Conservation (phyloP, 805 yeast genomes). For the Nematodospora valgi region DNA sequence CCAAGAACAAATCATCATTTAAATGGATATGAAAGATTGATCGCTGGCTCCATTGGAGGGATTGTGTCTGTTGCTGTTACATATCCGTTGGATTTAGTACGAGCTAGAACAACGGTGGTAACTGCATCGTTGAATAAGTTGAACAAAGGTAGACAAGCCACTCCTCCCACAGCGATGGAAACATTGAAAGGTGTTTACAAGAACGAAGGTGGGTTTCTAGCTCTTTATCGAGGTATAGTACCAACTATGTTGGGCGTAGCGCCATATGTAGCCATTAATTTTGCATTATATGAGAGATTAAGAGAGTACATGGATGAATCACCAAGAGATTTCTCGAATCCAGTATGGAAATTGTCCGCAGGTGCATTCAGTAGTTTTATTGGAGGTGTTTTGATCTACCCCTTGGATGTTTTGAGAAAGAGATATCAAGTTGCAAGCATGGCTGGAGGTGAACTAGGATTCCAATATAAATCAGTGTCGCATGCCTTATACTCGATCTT, state of each 20-base stretch:
- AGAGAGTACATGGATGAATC: constrained; percentile 50
- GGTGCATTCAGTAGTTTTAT: constrained; percentile 89
- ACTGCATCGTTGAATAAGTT: constrained; percentile 66
- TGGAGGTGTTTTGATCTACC: constrained; percentile 88
- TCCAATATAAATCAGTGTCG: constrained; percentile 69
- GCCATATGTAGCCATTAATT: constrained; percentile 91
- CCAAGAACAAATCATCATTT: constrained; percentile 28
- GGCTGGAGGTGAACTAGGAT: constrained; percentile 76
- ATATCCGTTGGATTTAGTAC: constrained; percentile 86
- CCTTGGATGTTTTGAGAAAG: constrained; percentile 84
- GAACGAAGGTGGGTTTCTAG: constrained; percentile 78
- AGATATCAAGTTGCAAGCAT: constrained; percentile 88
- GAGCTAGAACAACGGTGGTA: constrained; percentile 86
- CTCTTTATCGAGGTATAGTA: constrained; percentile 77
- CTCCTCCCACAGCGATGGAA: constrained; percentile 70
- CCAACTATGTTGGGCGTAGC: constrained; percentile 96
- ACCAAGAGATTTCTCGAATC: constrained; percentile 36
- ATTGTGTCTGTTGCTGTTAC: constrained; percentile 75
- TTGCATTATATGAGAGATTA: constrained; percentile 81
- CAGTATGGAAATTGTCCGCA: constrained; percentile 58
- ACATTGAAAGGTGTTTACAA: constrained; percentile 57
- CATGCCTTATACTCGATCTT: constrained; percentile 74
- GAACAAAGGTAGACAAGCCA: constrained; percentile 38
- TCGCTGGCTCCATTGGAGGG: constrained; percentile 83
- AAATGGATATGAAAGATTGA: constrained; percentile 55